Percentiles rank a stretch among this genome's conserved stretches.
These are phyloP conservation scores for Heliocybe sulcata DNA, from an alignment of 1,284 basidiomycete genomes.

Conservation along the genomic window DNA sequence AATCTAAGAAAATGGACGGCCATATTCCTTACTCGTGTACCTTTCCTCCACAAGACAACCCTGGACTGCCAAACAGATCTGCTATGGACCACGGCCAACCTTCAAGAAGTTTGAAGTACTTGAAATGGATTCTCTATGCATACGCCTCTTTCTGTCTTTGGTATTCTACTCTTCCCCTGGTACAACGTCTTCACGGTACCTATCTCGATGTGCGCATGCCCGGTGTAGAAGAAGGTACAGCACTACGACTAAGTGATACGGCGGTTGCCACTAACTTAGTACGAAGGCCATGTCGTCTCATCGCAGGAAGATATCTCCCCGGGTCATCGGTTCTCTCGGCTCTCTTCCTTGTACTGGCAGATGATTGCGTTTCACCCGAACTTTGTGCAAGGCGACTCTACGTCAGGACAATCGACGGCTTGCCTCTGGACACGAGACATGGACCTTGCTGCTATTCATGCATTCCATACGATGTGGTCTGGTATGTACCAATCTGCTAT, in stretches of 20 bases:
- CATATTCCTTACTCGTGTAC: background rate
- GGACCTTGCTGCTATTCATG: background rate
- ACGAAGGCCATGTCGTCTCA: too few species aligned
- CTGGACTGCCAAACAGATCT: background rate
- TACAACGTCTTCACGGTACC: background rate
- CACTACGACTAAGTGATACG: too few species aligned
- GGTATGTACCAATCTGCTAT: background rate
- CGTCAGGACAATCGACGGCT: background rate
- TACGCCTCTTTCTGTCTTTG: background rate
- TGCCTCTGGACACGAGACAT: background rate
- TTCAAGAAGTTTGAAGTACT: background rate
- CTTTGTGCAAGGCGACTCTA: background rate
- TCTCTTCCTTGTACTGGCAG: background rate
- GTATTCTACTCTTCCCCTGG: background rate
- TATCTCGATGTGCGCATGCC: background rate
- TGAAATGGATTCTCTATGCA: background rate
- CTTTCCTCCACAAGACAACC: background rate
- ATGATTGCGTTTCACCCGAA: background rate
- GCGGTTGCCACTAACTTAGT: too few species aligned
- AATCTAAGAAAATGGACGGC: too few species aligned
- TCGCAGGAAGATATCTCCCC: background rate
- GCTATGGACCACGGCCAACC: background rate
- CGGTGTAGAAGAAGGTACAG: too few species aligned
- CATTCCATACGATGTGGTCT: background rate
- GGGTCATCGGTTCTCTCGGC: background rate